A percentile compares a stretch with the other conserved stretches of the same genome.
Conservation (phyloP, 805 yeast species). For the Kluyveromyces wickerhamii region DNA sequence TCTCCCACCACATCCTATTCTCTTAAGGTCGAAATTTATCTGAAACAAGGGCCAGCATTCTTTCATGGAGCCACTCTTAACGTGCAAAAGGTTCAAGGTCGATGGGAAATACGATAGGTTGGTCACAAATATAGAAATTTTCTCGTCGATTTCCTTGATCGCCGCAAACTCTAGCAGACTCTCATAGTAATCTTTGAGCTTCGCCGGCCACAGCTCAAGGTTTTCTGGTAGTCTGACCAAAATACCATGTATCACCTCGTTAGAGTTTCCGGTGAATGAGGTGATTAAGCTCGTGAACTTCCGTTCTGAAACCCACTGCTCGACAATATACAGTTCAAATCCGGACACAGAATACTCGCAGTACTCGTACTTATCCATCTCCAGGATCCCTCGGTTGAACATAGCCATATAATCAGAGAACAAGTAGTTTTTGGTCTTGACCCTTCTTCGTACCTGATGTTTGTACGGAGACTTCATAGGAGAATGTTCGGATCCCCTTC, state of each 20-base stretch:
- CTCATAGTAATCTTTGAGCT: conserved; percentile 51
- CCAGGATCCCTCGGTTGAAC: conserved; percentile 36
- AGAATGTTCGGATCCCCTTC: not conserved
- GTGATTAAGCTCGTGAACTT: conserved; percentile 60
- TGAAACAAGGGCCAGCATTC: conserved; percentile 50
- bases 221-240: conserved; percentile 43
- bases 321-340: conserved; percentile 84
- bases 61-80: conserved; percentile 51
- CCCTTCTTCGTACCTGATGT: not conserved
- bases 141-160: conserved; percentile 53
- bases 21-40: conserved; percentile 68
- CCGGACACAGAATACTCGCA: conserved; percentile 53
- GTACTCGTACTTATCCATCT: conserved; percentile 33
- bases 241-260: conserved; percentile 54
- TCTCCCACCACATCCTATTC: conserved; percentile 79
- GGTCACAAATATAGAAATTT: conserved; percentile 60
- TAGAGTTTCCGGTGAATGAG: conserved; percentile 76
- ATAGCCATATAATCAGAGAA: conserved; percentile 56
- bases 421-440: conserved; percentile 10
- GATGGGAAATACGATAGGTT: conserved; percentile 78
- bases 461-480: not conserved
- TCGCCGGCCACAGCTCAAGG: conserved; percentile 28
- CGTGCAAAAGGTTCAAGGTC: conserved; percentile 58
- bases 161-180: conserved; percentile 61
- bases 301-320: conserved; percentile 86